phyloP scores from a whole-genome alignment of 352 stramenopile species.

The Pelagophyceae sp. region DNA sequence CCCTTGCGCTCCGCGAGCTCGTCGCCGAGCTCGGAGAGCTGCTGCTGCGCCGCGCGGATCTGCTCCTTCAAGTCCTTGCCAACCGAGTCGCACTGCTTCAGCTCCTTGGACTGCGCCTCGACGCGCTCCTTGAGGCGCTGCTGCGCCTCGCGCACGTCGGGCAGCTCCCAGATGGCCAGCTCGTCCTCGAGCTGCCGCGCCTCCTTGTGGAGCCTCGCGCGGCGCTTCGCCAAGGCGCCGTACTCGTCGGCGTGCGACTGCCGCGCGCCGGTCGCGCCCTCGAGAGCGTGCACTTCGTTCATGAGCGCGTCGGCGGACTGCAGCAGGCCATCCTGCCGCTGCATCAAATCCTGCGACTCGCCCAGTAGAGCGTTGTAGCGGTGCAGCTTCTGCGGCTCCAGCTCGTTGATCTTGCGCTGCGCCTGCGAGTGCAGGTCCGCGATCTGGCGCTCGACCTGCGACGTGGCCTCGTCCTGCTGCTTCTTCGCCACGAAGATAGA shows the following conservation, averaged over 20 bases:
- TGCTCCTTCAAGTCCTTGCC: slow-evolving; percentile 53
- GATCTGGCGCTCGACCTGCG: slow-evolving; percentile 50
- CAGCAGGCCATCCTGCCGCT: slow-evolving; percentile 58
- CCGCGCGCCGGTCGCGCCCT: slow-evolving; percentile 6
- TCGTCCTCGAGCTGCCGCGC: slow-evolving; percentile 18
- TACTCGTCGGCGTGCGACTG: slow-evolving; percentile 36
- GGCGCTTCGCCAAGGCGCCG: slow-evolving; percentile 53
- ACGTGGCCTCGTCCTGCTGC: slow-evolving; percentile 66
- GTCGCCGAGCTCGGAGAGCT: slow-evolving; percentile 62
- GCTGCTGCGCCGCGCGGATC: slow-evolving; percentile 68
- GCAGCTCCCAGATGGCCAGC: slow-evolving; percentile 8
- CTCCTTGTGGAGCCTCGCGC: slow-evolving; percentile 59
- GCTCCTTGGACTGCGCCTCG: slow-evolving; percentile 23
- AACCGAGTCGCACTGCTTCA: background rate
- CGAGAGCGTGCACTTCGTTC: slow-evolving; percentile 26
- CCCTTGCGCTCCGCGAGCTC: slow-evolving; percentile 54
- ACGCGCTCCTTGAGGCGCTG: background rate
- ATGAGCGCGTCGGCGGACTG: slow-evolving; percentile 54
- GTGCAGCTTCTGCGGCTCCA: slow-evolving; percentile 68
- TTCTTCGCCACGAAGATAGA: slow-evolving; percentile 74
- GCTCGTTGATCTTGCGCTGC: slow-evolving; percentile 71
- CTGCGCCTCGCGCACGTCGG: background rate
- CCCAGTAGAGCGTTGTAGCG: slow-evolving; percentile 50
- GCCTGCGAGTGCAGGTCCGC: slow-evolving; percentile 51
- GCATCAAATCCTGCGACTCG: slow-evolving; percentile 27